Conservation (phyloP, 371 early-diverging fungal genomes). For the Syncephalis fuscata region DNA sequence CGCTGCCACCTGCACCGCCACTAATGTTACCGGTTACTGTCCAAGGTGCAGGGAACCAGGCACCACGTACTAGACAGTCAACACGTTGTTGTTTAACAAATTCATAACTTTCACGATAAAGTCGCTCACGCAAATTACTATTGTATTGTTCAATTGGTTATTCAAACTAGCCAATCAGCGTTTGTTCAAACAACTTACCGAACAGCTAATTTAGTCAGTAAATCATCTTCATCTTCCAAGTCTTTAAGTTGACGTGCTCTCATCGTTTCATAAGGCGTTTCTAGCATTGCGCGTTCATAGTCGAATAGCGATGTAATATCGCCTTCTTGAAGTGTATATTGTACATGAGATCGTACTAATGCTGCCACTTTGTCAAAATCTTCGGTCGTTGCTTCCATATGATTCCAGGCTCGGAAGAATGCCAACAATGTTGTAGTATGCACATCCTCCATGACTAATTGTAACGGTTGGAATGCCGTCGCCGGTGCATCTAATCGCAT, state of each 20-base stretch:
- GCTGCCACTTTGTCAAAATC: slow-evolving; percentile 43
- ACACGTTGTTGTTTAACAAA: slow-evolving; percentile 54
- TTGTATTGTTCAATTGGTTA: neutral
- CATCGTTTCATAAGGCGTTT: slow-evolving; percentile 39
- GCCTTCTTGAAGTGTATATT: slow-evolving; percentile 19
- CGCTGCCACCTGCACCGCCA: no score
- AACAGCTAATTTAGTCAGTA: slow-evolving; percentile 39
- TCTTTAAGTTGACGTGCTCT: slow-evolving; percentile 49
- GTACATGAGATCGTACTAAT: slow-evolving; percentile 29
- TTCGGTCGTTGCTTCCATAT: slow-evolving; percentile 41
- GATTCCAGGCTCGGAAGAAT: slow-evolving; percentile 41
- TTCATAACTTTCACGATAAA: slow-evolving; percentile 48
- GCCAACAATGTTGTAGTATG: slow-evolving; percentile 32
- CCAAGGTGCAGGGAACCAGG: slow-evolving; percentile 43
- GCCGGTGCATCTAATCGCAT: slow-evolving; percentile 23
- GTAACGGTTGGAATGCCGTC: slow-evolving; percentile 41
- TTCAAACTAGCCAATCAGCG: neutral
- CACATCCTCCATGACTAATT: slow-evolving; percentile 38
- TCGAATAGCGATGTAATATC: slow-evolving; percentile 19
- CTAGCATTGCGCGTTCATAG: slow-evolving; percentile 43
- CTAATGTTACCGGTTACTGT: neutral
- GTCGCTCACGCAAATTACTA: slow-evolving; percentile 38
- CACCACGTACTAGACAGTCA: slow-evolving; percentile 41
- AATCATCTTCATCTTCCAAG: slow-evolving; percentile 47
- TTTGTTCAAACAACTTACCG: slow-evolving; percentile 19